Conservation (phyloP, 176 grass and related monocot species). For the Poa annua region DNA sequence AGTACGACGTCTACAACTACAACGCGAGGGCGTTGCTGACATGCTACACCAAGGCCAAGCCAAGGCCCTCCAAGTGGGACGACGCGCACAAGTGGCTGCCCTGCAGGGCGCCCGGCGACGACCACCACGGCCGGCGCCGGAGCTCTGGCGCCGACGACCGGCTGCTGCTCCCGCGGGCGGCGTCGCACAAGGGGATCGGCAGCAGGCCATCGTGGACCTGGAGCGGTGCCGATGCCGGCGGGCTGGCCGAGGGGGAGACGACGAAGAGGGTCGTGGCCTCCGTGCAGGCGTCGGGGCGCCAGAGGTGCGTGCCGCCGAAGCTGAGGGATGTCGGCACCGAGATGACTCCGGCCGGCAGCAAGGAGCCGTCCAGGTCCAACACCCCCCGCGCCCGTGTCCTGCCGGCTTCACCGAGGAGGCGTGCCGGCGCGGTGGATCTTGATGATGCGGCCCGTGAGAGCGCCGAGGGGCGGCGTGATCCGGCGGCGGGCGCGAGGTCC, state of each 20-base stretch:
- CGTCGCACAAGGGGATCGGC: slow-evolving; percentile 49
- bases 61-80: slow-evolving; percentile 89
- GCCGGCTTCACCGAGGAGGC: not conserved
- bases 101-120: slow-evolving; percentile 34
- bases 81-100: slow-evolving; percentile 84
- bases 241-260: slow-evolving; percentile 24
- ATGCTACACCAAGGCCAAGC: slow-evolving; percentile 57
- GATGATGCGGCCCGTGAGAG: not conserved
- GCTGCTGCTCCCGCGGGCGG: slow-evolving; percentile 48
- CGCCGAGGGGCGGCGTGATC: not conserved
- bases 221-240: slow-evolving; percentile 12
- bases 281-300: slow-evolving; percentile 34
- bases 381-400: slow-evolving; percentile 45
- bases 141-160: slow-evolving; percentile 69
- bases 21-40: slow-evolving; percentile 32
- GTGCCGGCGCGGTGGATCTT: not conserved
- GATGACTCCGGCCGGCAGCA: slow-evolving; percentile 83
- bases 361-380: slow-evolving; percentile 77
- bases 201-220: slow-evolving; percentile 48
- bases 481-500: not conserved
- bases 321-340: slow-evolving; percentile 84
- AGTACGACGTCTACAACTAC: not conserved
- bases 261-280: slow-evolving; percentile 73
- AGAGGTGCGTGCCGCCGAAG: slow-evolving; percentile 38
- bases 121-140: slow-evolving; percentile 39